Evolutionary conservation across 352 stramenopile genomes (phyloP).

Genomic region (Pythium scleroteichum): DNA sequence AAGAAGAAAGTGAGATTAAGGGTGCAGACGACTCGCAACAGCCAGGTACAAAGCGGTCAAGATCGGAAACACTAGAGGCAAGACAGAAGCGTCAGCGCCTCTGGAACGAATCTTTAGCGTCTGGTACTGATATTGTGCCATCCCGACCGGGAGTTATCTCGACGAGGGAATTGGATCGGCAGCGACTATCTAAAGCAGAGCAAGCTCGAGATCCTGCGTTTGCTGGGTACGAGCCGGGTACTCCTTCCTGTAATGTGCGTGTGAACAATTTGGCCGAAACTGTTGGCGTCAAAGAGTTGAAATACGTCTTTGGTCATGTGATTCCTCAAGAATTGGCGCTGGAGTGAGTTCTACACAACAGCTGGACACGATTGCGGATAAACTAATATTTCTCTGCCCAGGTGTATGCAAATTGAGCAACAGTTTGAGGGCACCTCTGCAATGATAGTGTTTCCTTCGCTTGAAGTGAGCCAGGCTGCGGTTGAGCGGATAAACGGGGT

Average conservation of each 20-base stretch:
- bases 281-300: slow-evolving; percentile 56
- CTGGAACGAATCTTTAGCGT: not conserved
- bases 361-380: too few species aligned
- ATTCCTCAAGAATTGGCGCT: slow-evolving; percentile 40
- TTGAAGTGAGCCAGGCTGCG: slow-evolving; percentile 35
- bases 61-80: not conserved
- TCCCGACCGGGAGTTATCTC: slow-evolving; percentile 63
- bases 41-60: not conserved
- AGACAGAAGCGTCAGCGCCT: not conserved
- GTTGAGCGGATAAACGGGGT: slow-evolving; percentile 52
- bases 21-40: not conserved
- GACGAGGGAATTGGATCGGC: slow-evolving; percentile 47
- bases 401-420: slow-evolving; percentile 23
- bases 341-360: slow-evolving; percentile 28
- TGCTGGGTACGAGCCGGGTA: slow-evolving; percentile 36
- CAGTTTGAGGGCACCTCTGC: slow-evolving; percentile 2
- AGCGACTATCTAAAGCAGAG: slow-evolving; percentile 36
- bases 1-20: slow-evolving; percentile 17
- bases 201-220: slow-evolving; percentile 39
- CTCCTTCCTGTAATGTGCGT: slow-evolving; percentile 29
- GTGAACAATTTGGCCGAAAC: slow-evolving; percentile 47
- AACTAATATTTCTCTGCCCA: slow-evolving; percentile 2
- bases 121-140: not conserved
- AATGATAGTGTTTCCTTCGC: slow-evolving; percentile 29
- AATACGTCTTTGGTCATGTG: slow-evolving; percentile 57